Base-by-base conservation (phyloP, 2,329 filamentous ascomycete species). In the Neofusicoccum umdonicola region DNA sequence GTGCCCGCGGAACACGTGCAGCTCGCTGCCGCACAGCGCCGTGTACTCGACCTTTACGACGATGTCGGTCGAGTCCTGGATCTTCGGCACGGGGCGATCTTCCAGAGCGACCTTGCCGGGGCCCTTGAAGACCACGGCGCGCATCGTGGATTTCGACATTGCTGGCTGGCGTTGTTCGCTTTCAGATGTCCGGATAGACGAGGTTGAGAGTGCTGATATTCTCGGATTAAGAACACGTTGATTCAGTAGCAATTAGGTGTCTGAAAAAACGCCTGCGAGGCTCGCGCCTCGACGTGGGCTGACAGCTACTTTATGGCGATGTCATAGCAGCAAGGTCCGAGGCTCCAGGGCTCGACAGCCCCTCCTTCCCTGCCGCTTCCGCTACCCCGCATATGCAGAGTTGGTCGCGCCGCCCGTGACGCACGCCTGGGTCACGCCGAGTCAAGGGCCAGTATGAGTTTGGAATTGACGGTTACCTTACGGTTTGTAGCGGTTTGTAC, bases 1-100 rank as follows among this genome's bases (percentile, higher is more conserved):
- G 71, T 92, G 89, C 41, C 93, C 93, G 51, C 93, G 90, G 79
- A 89, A 97, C 62, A 92, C 88, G 77, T 97, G 93, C 42, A 97
- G 83, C 74, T 97, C 93, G 72, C 90, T 94, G 74, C 93, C 93
- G 75, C 93, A 97, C 37, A 97, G 84, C 15, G 92, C 93, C 31
- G 92, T 91, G 70, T 91, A 90, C 66, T 87, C 84, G 19, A 96
- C 91, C 76, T 92, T 93, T 72, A 97, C 87, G 69, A 97, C 88
- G 65, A 94, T 85, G 74, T 97, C 93, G 64, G 83, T 85, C 5
- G 86, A 83, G 66, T 91, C 83, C 70, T 89, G 82, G 68, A 97
- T 84, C 69, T 86, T 85, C 1, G 93, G 93, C 12, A 94, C 84
- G 0, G 92, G 92, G 19, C 91, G 85, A 66, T 95, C 87, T 78